These are phyloP conservation scores for Galeopsis tetrahit DNA, from an alignment of 257 asterid species.

Conservation along the genomic window DNA sequence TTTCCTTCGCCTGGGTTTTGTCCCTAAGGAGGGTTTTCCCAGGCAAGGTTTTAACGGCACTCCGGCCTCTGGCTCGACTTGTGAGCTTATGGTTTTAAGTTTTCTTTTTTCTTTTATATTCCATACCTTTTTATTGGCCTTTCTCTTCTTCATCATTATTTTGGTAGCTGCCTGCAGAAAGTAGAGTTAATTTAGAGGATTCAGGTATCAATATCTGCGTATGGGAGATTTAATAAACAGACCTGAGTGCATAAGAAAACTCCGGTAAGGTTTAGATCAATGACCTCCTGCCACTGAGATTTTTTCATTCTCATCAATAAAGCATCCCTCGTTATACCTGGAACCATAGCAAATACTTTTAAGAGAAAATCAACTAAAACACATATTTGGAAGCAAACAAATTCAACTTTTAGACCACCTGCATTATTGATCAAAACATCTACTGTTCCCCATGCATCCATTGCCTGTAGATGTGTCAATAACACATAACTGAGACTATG, in stretches of 20 bases:
- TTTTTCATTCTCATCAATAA: conserved; percentile 92
- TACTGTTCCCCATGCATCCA: conserved; percentile 91
- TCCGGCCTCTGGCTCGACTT: too few relatives aligned
- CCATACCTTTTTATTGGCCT: too few relatives aligned
- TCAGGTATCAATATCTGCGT: background rate
- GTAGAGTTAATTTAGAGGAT: conserved; percentile 32
- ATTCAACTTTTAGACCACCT: conserved; percentile 47
- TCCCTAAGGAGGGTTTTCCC: too few relatives aligned
- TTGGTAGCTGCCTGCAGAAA: conserved; percentile 88
- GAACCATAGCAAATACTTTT: conserved; percentile 30
- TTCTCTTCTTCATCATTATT: conserved; percentile 92
- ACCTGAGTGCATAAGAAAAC: conserved; percentile 94
- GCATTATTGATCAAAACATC: conserved; percentile 90
- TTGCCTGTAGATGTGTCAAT: conserved; percentile 57
- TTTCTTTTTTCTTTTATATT: too few relatives aligned
- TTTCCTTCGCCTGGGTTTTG: too few relatives aligned
- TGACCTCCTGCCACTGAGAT: conserved; percentile 95
- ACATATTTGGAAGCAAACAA: conserved; percentile 26
- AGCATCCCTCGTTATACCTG: conserved; percentile 93
- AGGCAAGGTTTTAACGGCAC: too few relatives aligned
- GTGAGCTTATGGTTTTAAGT: too few relatives aligned
- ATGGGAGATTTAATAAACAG: conserved; percentile 26
- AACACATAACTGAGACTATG: conserved; percentile 34
- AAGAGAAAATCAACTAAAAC: background rate
- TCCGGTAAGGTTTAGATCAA: conserved; percentile 90